Evolutionary conservation across 2,329 filamentous ascomycete species (phyloP), one percentile per base, ranked within the genome.

Genomic region (Phoma sp.): DNA sequence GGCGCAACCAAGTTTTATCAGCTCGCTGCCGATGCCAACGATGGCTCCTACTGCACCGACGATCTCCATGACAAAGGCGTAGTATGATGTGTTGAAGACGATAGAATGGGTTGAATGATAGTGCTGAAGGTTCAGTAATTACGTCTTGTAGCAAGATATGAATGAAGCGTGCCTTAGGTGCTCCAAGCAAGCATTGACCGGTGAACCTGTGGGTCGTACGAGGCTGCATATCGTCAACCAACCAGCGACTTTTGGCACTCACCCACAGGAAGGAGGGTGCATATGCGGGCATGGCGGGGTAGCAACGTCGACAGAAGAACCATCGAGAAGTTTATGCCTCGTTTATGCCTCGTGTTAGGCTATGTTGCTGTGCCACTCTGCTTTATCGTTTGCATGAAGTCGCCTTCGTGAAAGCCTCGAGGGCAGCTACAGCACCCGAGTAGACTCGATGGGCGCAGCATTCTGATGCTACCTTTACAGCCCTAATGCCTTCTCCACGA

Each of bases 231-330:
- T 4, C 5, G 12, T 6, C 15, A 33, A 21, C 48, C 48, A 51
- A 51, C 28, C 40, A 51, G 26, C 3, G 21, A 17, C 23, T 33
- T 45, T 39, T 3, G 20, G 6, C 26, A 33, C 15, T 21, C 48
- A 45, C 48, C 48, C 14, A 15, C 26, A 51, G 11, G 4, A 18
- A 21, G 15, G 28, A 33, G 39, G 33, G 9, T 14, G 33, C 33
- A 26, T 39, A 45, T 11, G 14, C 40, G 48, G 28, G 20, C 32
- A 39, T 10, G 9, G 40, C 40, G 48, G 48, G 40, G 48, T 46
- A 21, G n/a, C 7, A 37, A 29, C 17, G 26, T 17, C 14, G 6
- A 30, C 4, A 1, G 14, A 33, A 46, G 42, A 46, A 46, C 7
- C 18, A 34, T 7, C 7, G 12, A 23, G 25, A 42, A 25, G 4